phyloP scores from a whole-genome alignment of 1,139 yeast genomes.

The Pneumocystis carinii region DNA sequence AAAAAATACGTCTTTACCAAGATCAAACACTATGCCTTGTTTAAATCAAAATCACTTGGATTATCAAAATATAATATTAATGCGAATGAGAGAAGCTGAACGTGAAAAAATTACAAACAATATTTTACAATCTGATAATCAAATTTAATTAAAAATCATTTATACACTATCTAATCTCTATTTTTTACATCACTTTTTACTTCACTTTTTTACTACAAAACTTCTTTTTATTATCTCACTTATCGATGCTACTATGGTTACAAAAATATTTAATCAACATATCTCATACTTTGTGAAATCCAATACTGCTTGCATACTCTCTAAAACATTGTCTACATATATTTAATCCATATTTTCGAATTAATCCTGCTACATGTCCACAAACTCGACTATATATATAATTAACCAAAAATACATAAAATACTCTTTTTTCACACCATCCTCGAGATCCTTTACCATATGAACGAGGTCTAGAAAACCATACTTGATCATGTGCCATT shows the following conservation, averaged over 20 bases:
- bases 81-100: constrained; percentile 8
- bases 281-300: constrained; percentile 63
- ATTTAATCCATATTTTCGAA: constrained; percentile 99
- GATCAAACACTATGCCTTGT: background rate
- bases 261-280: background rate
- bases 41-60: background rate
- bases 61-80: constrained; percentile 8
- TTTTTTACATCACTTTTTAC: background rate
- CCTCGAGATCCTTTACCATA: constrained; percentile 99
- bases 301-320: constrained; percentile 98
- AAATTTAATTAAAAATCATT: too few species aligned
- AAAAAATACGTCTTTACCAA: background rate
- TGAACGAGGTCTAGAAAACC: constrained; percentile 99
- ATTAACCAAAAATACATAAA: background rate
- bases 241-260: background rate
- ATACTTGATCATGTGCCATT: constrained; percentile 37
- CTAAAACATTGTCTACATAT: constrained; percentile 99
- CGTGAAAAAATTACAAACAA: background rate
- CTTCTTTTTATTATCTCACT: background rate
- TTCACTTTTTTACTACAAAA: background rate
- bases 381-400: constrained; percentile 60
- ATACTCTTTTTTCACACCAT: constrained; percentile 30
- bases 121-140: background rate
- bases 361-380: constrained; percentile 88
- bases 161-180: background rate